A percentile compares a stretch with the other conserved stretches of the same genome.
Evolutionary conservation across 441 rosid genomes (phyloP).

Genomic region (Euphorbia schlechtendalii): DNA sequence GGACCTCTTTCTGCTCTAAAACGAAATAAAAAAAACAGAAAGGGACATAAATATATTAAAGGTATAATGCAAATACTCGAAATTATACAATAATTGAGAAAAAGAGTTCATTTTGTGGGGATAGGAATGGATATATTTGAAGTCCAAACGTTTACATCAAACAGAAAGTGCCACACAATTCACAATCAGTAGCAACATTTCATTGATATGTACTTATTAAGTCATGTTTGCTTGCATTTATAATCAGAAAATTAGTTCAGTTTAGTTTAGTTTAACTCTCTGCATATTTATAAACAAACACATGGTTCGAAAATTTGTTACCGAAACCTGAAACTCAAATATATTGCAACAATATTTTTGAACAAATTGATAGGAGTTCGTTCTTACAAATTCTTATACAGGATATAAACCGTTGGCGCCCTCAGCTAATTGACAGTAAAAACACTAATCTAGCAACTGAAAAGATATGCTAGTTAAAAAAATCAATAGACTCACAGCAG

Average conservation of each 20-base stretch:
- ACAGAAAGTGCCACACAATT: not conserved
- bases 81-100: not conserved
- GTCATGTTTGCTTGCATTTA: too few relatives aligned
- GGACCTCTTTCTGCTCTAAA: not conserved
- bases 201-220: too few relatives aligned
- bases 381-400: constrained; percentile 16
- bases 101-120: not conserved
- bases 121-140: too few relatives aligned
- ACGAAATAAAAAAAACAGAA: not conserved
- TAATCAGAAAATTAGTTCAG: too few relatives aligned
- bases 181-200: not conserved
- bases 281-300: too few relatives aligned
- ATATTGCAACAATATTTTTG: constrained; percentile 9
- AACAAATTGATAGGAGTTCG: constrained; percentile 15
- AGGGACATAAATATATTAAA: not conserved
- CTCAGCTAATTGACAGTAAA: constrained; percentile 9
- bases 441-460: constrained; percentile 17
- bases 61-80: not conserved
- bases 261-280: too few relatives aligned
- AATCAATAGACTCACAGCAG: too few relatives aligned
- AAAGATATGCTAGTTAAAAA: too few relatives aligned
- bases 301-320: too few relatives aligned
- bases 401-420: constrained; percentile 18
- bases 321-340: too few relatives aligned
- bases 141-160: constrained; percentile 7